Conservation (phyloP, 2,329 filamentous ascomycete genomes). For the Penicillium paneum region DNA sequence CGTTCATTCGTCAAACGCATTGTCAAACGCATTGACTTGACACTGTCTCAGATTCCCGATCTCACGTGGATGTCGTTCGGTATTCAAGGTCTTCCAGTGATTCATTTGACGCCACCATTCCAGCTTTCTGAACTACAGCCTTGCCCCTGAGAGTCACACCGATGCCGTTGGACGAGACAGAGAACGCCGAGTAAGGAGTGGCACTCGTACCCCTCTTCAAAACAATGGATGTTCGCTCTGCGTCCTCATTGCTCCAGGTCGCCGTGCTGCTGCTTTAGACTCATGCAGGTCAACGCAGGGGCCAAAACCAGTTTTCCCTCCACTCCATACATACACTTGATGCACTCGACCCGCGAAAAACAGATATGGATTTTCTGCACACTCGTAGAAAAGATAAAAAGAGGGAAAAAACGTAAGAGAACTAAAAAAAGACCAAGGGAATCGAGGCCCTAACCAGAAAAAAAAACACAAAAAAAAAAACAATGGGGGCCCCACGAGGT, state of each 20-base stretch:
- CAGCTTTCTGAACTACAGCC: neutral
- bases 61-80: conserved; percentile 23
- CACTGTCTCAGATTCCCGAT: conserved; percentile 23
- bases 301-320: conserved; percentile 16
- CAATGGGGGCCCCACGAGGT: conserved; percentile 16
- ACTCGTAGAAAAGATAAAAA: neutral
- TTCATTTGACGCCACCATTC: conserved; percentile 14
- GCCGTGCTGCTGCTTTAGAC: conserved; percentile 12
- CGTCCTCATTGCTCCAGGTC: conserved; percentile 6
- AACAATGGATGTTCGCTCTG: conserved; percentile 3
- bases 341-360: neutral
- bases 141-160: conserved; percentile 1
- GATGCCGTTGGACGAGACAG: conserved; percentile 8
- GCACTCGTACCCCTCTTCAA: conserved; percentile 7
- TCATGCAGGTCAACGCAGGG: conserved; percentile 25
- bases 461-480: conserved; percentile 7
- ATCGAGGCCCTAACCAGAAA: conserved; percentile 3
- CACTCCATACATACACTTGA: neutral
- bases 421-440: neutral
- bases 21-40: neutral
- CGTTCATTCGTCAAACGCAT: neutral
- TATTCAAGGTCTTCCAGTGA: conserved; percentile 6
- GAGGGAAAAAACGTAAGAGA: neutral
- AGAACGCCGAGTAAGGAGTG: conserved; percentile 16
- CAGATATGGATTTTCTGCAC: neutral